Evolutionary conservation across 768 basidiomycete species (phyloP).

Genomic region (Russula vinacea): DNA sequence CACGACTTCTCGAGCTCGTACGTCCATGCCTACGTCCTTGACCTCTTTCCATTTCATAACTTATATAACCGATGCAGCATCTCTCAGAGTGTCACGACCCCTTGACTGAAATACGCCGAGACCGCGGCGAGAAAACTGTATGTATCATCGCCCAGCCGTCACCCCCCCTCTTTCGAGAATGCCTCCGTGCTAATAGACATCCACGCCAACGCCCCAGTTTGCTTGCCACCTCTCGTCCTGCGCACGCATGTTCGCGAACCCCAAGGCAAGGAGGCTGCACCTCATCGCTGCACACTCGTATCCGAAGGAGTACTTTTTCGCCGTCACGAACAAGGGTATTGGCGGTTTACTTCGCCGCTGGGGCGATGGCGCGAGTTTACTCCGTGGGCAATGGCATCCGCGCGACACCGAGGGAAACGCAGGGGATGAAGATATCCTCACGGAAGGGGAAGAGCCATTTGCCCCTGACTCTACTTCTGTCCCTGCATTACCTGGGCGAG

Average conservation of each 20-base stretch:
- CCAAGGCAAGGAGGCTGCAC: constrained; percentile 75
- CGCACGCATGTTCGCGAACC: constrained; percentile 59
- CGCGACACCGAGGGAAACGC: constrained; percentile 36
- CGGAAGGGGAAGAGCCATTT: background rate
- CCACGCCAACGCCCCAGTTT: constrained; percentile 50
- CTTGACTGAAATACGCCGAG: constrained; percentile 68
- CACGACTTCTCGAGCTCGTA: constrained; percentile 73
- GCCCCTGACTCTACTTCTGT: background rate
- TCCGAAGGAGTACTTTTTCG: constrained; percentile 88
- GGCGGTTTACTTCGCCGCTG: constrained; percentile 74
- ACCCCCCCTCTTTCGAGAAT: background rate
- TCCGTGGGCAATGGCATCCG: constrained; percentile 68
- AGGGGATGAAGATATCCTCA: constrained; percentile 30
- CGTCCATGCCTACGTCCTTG: constrained; percentile 34
- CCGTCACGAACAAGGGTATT: constrained; percentile 87
- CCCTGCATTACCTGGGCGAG: background rate
- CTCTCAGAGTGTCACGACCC: constrained; percentile 89
- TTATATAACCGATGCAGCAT: constrained; percentile 46
- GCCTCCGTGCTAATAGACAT: background rate
- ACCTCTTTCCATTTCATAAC: constrained; percentile 3
- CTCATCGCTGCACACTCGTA: constrained; percentile 79
- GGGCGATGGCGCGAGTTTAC: constrained; percentile 81
- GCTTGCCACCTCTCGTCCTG: constrained; percentile 70
- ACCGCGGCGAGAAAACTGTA: constrained; percentile 84
- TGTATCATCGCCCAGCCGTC: constrained; percentile 33